phyloP scores from a whole-genome alignment of 2,329 filamentous ascomycete species.

The Colletotrichum sp. region DNA sequence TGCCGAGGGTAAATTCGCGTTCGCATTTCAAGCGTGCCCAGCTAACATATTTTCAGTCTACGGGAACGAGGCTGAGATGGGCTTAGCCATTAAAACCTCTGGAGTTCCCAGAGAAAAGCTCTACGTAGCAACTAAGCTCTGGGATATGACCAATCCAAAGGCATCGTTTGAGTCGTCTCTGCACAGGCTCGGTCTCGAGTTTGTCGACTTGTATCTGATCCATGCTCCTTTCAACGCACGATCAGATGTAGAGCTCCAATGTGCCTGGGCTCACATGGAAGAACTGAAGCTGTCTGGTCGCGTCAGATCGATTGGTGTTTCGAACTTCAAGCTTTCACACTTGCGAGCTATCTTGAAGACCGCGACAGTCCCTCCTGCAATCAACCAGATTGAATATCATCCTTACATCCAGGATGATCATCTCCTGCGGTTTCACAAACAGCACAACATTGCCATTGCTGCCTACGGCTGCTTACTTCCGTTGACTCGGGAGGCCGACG shows the following conservation, averaged over 20 bases:
- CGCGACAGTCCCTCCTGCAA: not conserved
- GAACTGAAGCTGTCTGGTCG: not conserved
- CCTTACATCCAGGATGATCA: not conserved
- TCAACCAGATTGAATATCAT: not conserved
- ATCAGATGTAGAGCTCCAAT: not conserved
- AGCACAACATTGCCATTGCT: not conserved
- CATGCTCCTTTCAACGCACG: not conserved
- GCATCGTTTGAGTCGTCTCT: not conserved
- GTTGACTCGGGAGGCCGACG: not conserved
- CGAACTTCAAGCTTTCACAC: not conserved
- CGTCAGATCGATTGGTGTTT: not conserved
- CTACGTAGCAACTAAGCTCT: not conserved
- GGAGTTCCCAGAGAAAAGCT: not conserved
- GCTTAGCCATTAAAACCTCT: not conserved
- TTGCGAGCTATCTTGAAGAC: not conserved
- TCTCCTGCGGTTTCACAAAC: not conserved
- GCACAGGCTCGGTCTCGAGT: not conserved
- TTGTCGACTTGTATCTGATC: not conserved
- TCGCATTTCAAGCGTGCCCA: not conserved
- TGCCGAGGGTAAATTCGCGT: not conserved
- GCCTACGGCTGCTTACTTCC: not conserved
- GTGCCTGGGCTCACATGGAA: not conserved
- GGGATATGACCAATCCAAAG: not conserved
- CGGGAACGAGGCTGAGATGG: not conserved
- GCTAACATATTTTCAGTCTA: not conserved